Evolutionary conservation across 805 yeast species (phyloP).

Genomic region (Martiniozyma abietophila): DNA sequence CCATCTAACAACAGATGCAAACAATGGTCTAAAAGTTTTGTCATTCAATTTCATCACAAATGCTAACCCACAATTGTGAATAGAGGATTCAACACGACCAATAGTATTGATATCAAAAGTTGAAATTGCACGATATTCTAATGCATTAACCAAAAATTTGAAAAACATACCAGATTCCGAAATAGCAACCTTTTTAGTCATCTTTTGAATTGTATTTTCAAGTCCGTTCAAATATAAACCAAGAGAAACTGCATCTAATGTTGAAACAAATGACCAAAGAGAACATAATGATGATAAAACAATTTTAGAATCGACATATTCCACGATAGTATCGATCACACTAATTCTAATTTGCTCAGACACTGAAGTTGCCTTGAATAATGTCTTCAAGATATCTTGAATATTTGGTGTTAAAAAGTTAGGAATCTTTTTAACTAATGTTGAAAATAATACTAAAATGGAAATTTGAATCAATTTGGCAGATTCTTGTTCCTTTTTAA

Average conservation of each 20-base stretch:
- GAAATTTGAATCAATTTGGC: constrained; percentile 54
- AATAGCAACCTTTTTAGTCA: constrained; percentile 72
- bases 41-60: constrained; percentile 90
- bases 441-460: constrained; percentile 58
- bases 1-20: constrained; percentile 84
- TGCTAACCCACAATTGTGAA: constrained; percentile 61
- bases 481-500: constrained; percentile 20
- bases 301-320: constrained; percentile 56
- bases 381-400: constrained; percentile 47
- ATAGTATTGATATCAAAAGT: constrained; percentile 63
- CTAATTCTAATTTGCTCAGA: constrained; percentile 52
- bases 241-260: constrained; percentile 37
- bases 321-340: constrained; percentile 51
- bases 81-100: constrained; percentile 70
- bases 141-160: constrained; percentile 56
- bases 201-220: constrained; percentile 52
- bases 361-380: constrained; percentile 50
- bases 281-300: constrained; percentile 53
- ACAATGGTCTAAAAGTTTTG: constrained; percentile 85
- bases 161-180: constrained; percentile 58
- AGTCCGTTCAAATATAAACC: constrained; percentile 64
- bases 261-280: constrained; percentile 45
- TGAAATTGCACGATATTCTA: constrained; percentile 58
- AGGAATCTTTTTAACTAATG: constrained; percentile 75
- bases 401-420: constrained; percentile 69